Percentiles rank a stretch among this genome's conserved stretches.
Conservation (phyloP, 495 filamentous ascomycete genomes). For the Haplographium delicatum region DNA sequence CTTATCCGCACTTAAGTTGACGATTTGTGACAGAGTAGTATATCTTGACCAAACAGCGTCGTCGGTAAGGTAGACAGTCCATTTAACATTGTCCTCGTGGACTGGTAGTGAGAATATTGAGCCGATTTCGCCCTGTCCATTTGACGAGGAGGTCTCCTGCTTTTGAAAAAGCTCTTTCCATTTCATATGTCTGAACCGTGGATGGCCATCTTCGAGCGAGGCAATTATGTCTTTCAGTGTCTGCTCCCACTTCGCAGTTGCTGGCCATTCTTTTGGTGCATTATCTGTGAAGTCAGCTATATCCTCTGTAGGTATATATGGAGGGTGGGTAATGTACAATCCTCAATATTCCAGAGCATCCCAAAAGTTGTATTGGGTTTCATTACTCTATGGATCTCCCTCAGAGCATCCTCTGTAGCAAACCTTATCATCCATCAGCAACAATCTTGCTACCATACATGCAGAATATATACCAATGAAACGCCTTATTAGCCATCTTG, state of each 20-base stretch:
- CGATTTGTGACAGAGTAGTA: slow-evolving; percentile 56
- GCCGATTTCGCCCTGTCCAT: slow-evolving; percentile 30
- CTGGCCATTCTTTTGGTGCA: slow-evolving; percentile 38
- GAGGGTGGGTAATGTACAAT: slow-evolving; percentile 47
- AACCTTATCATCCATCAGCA: slow-evolving; percentile 42
- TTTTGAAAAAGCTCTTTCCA: slow-evolving; percentile 50
- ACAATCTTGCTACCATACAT: not conserved
- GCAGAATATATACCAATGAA: slow-evolving; percentile 46
- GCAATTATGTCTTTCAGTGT: slow-evolving; percentile 46
- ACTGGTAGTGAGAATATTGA: slow-evolving; percentile 46
- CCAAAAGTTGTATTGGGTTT: slow-evolving; percentile 46
- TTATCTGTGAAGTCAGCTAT: slow-evolving; percentile 31
- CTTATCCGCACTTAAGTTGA: slow-evolving; percentile 43
- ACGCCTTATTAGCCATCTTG: slow-evolving; percentile 37
- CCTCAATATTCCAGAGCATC: slow-evolving; percentile 64
- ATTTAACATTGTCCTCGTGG: slow-evolving; percentile 31
- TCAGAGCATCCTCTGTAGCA: slow-evolving; percentile 48
- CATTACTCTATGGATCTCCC: slow-evolving; percentile 54
- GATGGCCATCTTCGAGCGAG: slow-evolving; percentile 42
- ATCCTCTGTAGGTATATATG: no score
- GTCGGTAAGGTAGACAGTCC: slow-evolving; percentile 43
- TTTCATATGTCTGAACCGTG: slow-evolving; percentile 51
- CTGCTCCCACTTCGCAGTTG: slow-evolving; percentile 48
- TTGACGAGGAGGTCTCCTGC: slow-evolving; percentile 39
- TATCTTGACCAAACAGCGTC: slow-evolving; percentile 49